These are phyloP conservation scores for Globisporangium okanoganense DNA, from an alignment of 352 stramenopile species.

Conservation along the genomic window DNA sequence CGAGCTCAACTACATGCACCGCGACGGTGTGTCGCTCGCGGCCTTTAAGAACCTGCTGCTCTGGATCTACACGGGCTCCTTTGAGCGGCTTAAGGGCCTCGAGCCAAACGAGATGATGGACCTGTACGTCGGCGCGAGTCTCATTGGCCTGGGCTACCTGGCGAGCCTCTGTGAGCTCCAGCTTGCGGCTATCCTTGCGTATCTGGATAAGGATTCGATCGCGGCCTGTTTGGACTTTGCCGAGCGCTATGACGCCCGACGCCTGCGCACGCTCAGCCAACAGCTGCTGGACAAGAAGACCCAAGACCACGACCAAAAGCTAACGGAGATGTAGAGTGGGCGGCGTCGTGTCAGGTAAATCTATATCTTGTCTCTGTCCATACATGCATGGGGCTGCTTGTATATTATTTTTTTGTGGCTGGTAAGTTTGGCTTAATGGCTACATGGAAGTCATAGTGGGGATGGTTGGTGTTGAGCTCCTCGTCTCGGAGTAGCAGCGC, in stretches of 20 bases:
- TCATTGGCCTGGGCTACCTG: slow-evolving; percentile 50
- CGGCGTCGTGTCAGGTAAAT: neutral
- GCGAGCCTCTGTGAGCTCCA: slow-evolving; percentile 60
- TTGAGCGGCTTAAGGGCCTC: slow-evolving; percentile 33
- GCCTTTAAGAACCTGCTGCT: slow-evolving; percentile 58
- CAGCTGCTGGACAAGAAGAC: slow-evolving; percentile 28
- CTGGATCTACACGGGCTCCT: slow-evolving; percentile 75
- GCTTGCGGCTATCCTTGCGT: slow-evolving; percentile 42
- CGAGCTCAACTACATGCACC: slow-evolving; percentile 65
- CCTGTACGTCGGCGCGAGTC: slow-evolving; percentile 58
- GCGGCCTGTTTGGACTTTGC: slow-evolving; percentile 62
- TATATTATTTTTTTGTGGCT: neutral
- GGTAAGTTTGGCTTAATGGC: neutral
- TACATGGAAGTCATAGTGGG: neutral
- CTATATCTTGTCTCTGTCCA: neutral
- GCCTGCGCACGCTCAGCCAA: slow-evolving; percentile 41
- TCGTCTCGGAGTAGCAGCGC: neutral
- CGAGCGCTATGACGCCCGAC: slow-evolving; percentile 48
- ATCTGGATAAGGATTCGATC: slow-evolving; percentile 48
- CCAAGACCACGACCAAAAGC: neutral
- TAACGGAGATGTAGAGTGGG: neutral
- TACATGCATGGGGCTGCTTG: neutral
- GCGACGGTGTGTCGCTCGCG: slow-evolving; percentile 58
- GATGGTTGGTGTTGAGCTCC: neutral
- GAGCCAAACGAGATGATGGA: slow-evolving; percentile 70